These are phyloP conservation scores for Alternaria panax DNA, from an alignment of 2,329 filamentous ascomycete genomes.

Conservation along the genomic window DNA sequence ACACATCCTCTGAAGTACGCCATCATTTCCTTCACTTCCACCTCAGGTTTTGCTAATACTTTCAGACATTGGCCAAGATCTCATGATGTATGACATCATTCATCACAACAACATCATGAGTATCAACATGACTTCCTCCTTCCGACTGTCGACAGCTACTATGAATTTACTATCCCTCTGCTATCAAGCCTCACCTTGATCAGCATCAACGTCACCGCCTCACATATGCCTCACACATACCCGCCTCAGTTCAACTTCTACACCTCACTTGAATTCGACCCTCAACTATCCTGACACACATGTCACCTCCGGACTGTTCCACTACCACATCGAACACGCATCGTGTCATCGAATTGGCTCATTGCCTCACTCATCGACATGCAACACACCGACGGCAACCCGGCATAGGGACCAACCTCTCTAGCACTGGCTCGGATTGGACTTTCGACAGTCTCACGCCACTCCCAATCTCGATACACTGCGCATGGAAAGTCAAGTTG, in stretches of 20 bases:
- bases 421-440: slow-evolving; percentile 1
- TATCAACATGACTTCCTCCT: neutral
- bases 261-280: neutral
- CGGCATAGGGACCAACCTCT: slow-evolving; percentile 3
- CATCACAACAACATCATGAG: neutral
- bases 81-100: slow-evolving; percentile 6
- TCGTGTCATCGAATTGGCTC: neutral
- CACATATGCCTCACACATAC: neutral
- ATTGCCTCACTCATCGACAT: neutral
- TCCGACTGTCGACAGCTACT: neutral
- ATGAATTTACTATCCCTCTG: neutral
- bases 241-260: neutral
- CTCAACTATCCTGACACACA: neutral
- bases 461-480: neutral
- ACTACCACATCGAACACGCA: neutral
- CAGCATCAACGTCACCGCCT: neutral
- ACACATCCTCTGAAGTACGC: neutral
- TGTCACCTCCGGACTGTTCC: neutral
- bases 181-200: neutral
- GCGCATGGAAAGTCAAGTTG: neutral
- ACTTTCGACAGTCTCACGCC: slow-evolving; percentile 2
- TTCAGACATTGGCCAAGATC: slow-evolving; percentile 1
- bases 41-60: neutral
- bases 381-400: neutral
- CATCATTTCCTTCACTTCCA: neutral